Evolutionary conservation across 345 rosid genomes (phyloP).

Genomic region (Cardiospermum halicacabum): DNA sequence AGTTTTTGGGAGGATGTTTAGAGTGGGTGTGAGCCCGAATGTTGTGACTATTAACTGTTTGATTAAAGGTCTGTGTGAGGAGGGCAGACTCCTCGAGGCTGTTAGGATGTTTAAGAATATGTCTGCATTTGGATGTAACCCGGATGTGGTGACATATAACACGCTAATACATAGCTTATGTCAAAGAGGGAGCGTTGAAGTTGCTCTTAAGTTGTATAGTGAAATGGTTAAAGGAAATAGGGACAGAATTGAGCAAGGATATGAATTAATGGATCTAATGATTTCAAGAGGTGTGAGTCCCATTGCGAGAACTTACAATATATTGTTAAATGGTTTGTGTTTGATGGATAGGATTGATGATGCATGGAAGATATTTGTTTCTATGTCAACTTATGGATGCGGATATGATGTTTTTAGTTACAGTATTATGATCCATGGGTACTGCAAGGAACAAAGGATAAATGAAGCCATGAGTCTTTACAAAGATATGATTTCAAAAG

Average conservation of each 20-base stretch:
- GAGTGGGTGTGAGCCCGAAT: slow-evolving; percentile 19
- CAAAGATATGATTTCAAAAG: background rate
- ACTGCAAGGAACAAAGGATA: background rate
- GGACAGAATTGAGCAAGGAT: background rate
- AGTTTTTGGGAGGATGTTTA: slow-evolving; percentile 25
- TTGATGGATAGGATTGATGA: background rate
- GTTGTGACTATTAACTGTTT: slow-evolving; percentile 19
- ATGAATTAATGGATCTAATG: no score
- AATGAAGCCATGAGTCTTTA: slow-evolving; percentile 7
- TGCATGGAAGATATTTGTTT: background rate
- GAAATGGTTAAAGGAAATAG: slow-evolving; percentile 5
- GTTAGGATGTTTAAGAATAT: no score
- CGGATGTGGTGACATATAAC: no score
- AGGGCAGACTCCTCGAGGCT: no score
- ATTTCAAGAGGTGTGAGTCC: no score
- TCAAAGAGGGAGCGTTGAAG: background rate
- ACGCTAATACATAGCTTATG: background rate
- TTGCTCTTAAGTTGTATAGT: background rate
- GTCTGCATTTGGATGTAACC: no score
- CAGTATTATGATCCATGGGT: slow-evolving; percentile 4
- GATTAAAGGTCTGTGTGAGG: slow-evolving; percentile 26
- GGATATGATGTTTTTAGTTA: background rate
- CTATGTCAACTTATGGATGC: background rate
- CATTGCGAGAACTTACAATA: background rate
- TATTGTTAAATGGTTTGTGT: slow-evolving; percentile 3